These are phyloP conservation scores for Nicotiana tabacum DNA, from an alignment of 257 asterid genomes.

Conservation along the genomic window DNA sequence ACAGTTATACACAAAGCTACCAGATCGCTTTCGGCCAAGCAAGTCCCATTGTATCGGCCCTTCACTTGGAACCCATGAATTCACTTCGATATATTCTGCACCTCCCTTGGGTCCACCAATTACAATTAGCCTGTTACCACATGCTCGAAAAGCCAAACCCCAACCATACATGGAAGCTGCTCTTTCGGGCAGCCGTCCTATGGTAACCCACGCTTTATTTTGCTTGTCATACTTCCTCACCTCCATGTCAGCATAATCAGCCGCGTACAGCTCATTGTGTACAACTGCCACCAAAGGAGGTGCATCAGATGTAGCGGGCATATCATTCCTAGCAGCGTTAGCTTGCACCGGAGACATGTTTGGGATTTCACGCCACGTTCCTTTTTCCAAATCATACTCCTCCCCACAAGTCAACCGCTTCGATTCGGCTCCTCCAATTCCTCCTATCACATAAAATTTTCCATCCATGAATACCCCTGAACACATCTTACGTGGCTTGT, in stretches of 20 bases:
- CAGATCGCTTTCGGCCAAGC: constrained; percentile 12
- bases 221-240: background rate
- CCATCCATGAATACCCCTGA: background rate
- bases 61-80: constrained; percentile 47
- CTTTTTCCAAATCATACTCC: constrained; percentile 16
- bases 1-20: background rate
- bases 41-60: constrained; percentile 48
- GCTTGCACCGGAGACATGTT: background rate
- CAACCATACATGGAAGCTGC: constrained; percentile 14
- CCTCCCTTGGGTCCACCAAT: constrained; percentile 26
- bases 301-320: constrained; percentile 5
- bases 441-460: constrained; percentile 4
- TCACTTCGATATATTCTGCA: constrained; percentile 46
- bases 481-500: background rate
- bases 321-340: background rate
- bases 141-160: constrained; percentile 55
- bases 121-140: constrained; percentile 28
- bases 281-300: background rate
- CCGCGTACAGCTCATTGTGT: background rate
- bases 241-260: background rate
- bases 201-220: background rate
- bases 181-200: background rate
- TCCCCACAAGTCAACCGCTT: constrained; percentile 43
- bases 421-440: constrained; percentile 25
- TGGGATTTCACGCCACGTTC: background rate